These are phyloP conservation scores for Eucalyptus marginata DNA, from an alignment of 345 rosid species.

Conservation along the genomic window DNA sequence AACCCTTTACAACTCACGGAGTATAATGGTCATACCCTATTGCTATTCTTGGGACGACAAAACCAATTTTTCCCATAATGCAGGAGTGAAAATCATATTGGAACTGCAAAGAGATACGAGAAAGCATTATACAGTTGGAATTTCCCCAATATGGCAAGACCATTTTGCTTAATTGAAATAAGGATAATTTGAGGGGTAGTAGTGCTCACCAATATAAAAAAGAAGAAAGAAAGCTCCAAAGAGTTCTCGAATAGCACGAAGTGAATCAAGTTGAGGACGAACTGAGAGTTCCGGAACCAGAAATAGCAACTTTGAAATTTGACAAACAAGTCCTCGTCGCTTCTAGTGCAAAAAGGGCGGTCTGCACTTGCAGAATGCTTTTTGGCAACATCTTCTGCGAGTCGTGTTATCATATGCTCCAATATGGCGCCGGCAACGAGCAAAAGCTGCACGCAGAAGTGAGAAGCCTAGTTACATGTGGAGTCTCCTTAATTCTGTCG, in stretches of 20 bases:
- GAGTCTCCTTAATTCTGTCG: neutral
- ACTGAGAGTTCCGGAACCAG: conserved; percentile 43
- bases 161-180: too few species aligned
- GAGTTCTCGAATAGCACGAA: conserved; percentile 74
- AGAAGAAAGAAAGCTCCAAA: conserved; percentile 61
- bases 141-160: too few species aligned
- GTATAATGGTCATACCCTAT: conserved; percentile 37
- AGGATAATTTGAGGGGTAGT: neutral
- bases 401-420: conserved; percentile 50
- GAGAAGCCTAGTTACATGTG: neutral
- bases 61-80: conserved; percentile 56
- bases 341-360: too few species aligned
- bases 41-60: conserved; percentile 43
- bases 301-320: conserved; percentile 60
- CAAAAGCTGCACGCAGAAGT: conserved; percentile 36
- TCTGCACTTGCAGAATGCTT: too few species aligned
- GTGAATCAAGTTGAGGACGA: conserved; percentile 60
- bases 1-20: too few species aligned
- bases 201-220: conserved; percentile 51
- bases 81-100: conserved; percentile 66
- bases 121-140: neutral
- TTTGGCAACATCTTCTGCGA: conserved; percentile 51
- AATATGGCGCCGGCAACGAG: conserved; percentile 62
- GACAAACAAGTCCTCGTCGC: conserved; percentile 35
- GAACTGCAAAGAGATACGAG: conserved; percentile 20